A percentile compares a stretch with the other conserved stretches of the same genome.
Conservation (phyloP, 2,329 filamentous ascomycete species). For the Fusarium pseudonygamai region DNA sequence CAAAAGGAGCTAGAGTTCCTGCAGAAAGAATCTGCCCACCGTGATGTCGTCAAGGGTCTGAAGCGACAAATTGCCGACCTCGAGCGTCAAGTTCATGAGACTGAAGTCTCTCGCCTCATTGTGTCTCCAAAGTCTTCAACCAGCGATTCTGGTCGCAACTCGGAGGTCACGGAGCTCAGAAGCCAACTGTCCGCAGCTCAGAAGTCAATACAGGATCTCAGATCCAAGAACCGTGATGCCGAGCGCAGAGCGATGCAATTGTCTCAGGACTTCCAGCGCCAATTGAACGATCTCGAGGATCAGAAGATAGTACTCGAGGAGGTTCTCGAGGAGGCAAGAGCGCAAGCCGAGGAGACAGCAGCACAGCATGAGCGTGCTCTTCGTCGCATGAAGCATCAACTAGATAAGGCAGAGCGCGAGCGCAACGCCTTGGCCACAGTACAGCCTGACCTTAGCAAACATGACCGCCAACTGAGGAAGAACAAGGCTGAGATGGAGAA, state of each 20-base stretch:
- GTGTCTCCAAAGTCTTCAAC: slow-evolving; percentile 57
- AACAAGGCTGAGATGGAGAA: slow-evolving; percentile 72
- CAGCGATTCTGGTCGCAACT: slow-evolving; percentile 62
- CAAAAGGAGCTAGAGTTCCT: slow-evolving; percentile 72
- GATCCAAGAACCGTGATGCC: slow-evolving; percentile 59
- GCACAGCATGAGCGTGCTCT: slow-evolving; percentile 56
- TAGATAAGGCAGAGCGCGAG: slow-evolving; percentile 62
- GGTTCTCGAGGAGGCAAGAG: slow-evolving; percentile 64
- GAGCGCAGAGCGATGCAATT: slow-evolving; percentile 56
- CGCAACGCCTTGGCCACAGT: slow-evolving; percentile 49
- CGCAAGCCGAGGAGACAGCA: slow-evolving; percentile 59
- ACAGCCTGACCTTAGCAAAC: slow-evolving; percentile 57
- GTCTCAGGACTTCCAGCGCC: slow-evolving; percentile 60
- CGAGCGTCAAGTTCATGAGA: slow-evolving; percentile 73
- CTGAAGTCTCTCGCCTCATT: slow-evolving; percentile 62
- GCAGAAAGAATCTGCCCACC: slow-evolving; percentile 72
- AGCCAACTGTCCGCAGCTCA: slow-evolving; percentile 69
- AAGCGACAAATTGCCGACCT: slow-evolving; percentile 73
- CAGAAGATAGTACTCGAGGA: slow-evolving; percentile 67
- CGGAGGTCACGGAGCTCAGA: slow-evolving; percentile 67
- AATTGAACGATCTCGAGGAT: slow-evolving; percentile 67
- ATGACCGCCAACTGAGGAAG: slow-evolving; percentile 69
- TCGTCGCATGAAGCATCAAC: slow-evolving; percentile 57
- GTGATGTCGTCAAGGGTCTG: slow-evolving; percentile 68
- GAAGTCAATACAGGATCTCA: slow-evolving; percentile 66